A percentile compares a stretch with the other conserved stretches of the same genome.
Conservation (phyloP, 2,329 filamentous ascomycete species). For the Pseudocercospora macadamiae region DNA sequence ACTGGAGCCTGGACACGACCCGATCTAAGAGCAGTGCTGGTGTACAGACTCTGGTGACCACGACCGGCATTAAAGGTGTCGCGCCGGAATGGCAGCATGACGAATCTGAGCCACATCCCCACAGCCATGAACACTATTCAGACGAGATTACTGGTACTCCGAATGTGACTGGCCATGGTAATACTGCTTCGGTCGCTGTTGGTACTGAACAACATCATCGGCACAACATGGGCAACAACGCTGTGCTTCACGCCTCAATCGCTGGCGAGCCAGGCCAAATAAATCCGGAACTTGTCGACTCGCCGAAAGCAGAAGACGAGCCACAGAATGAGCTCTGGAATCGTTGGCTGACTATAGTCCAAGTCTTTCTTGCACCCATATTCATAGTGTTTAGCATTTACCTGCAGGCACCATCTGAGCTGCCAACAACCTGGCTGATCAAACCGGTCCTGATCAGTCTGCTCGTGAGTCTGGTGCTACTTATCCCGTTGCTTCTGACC, state of each 20-base stretch:
- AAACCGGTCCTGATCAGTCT: slow-evolving; percentile 46
- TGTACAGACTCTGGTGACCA: slow-evolving; percentile 14
- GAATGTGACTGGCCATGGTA: slow-evolving; percentile 37
- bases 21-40: slow-evolving; percentile 23
- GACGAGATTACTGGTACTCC: not conserved
- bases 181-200: slow-evolving; percentile 38
- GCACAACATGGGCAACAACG: slow-evolving; percentile 27
- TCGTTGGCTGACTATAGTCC: slow-evolving; percentile 83
- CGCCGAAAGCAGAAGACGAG: slow-evolving; percentile 13
- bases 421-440: slow-evolving; percentile 61
- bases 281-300: slow-evolving; percentile 18
- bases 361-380: slow-evolving; percentile 83
- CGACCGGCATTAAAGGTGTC: slow-evolving; percentile 20
- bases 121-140: slow-evolving; percentile 11
- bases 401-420: slow-evolving; percentile 49
- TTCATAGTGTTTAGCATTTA: slow-evolving; percentile 74
- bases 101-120: slow-evolving; percentile 21
- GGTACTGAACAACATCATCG: slow-evolving; percentile 32
- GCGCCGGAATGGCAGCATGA: slow-evolving; percentile 20
- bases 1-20: slow-evolving; percentile 21
- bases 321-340: slow-evolving; percentile 65
- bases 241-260: slow-evolving; percentile 7
- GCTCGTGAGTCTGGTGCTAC: slow-evolving; percentile 63
- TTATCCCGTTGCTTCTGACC: slow-evolving; percentile 68
- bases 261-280: not conserved